Evolutionary conservation across 2,329 filamentous ascomycete species (phyloP), one percentile per base, ranked within the genome.

Genomic region (Fusarium luffae): DNA sequence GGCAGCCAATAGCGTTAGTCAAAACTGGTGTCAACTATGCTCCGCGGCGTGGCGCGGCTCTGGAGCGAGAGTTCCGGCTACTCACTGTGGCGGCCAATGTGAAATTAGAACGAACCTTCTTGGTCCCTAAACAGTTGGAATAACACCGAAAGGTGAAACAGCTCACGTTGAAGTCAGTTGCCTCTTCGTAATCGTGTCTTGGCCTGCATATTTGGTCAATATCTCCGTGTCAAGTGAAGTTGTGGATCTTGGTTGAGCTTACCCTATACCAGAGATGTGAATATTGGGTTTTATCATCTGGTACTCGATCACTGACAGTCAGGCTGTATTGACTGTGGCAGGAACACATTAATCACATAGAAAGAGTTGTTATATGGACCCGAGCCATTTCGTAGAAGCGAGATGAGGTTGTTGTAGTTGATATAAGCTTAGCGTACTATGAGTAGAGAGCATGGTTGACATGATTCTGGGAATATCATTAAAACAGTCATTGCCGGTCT

Each of bases 151-250:
- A 58, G 8, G 19, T 59, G 51, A 64, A 64, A 64, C 44, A 21
- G 13, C 44, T 47, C 32, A 42, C 19, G 27, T 30, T 21, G 21
- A 64, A 64, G 34, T 23, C 25, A 64, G n/a, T 64, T 28, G 51
- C 59, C 61, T 51, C 43, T 48, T 41, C 40, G 10, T 25, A 21
- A 12, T 47, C 8, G 21, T 10, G 32, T 27, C 9, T 14, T 21
- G n/a, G 10, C 13, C 4, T 52, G 18, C 34, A 28, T 28, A 32
- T 50, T 13, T 25, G 19, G 49, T 42, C n/a, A 27, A 25, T 28
- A 7, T 18, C 13, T 21, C 32, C 13, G 8, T 21, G 18, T 27
- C n/a, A 23, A 10, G 49, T 27, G 18, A n/a, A 5, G 16, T 19
- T 16, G 12, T 25, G 30, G 8, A 19, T 41, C 49, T n/a, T 18